Percentiles rank a stretch among this genome's conserved stretches.
These are phyloP conservation scores for Kurtzmaniella natalensis DNA, from an alignment of 1,139 yeast species.

Conservation along the genomic window DNA sequence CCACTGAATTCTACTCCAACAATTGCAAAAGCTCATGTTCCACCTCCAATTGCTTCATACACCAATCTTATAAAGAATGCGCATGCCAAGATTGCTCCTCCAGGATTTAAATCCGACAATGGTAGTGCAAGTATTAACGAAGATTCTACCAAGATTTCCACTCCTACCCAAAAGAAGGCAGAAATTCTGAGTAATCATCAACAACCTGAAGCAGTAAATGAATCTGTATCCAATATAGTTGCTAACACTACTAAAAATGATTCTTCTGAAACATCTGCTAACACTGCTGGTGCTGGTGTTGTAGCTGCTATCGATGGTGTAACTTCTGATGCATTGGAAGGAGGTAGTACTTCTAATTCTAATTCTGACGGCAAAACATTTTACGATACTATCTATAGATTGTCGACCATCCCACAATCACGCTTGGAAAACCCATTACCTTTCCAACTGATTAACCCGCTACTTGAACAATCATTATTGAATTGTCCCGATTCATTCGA, in stretches of 20 bases:
- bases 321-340: neutral
- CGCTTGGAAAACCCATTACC: conserved; percentile 50
- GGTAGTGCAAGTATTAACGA: too few species aligned
- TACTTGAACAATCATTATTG: conserved; percentile 71
- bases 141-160: too few species aligned
- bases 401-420: conserved; percentile 28
- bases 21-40: conserved; percentile 8
- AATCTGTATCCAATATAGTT: too few species aligned
- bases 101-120: conserved; percentile 28
- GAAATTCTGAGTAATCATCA: too few species aligned
- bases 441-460: conserved; percentile 49
- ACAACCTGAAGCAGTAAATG: too few species aligned
- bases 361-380: conserved; percentile 18
- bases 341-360: neutral
- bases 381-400: conserved; percentile 27
- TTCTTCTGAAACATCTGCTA: too few species aligned
- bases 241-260: too few species aligned
- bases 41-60: conserved; percentile 20
- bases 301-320: too few species aligned
- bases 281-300: too few species aligned
- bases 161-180: too few species aligned
- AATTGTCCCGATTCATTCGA: conserved; percentile 93
- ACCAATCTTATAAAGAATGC: conserved; percentile 20
- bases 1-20: conserved; percentile 5
- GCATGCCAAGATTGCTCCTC: conserved; percentile 15